Base-by-base conservation (phyloP, 2,329 filamentous ascomycete genomes). In the Arthroderma sp. region DNA sequence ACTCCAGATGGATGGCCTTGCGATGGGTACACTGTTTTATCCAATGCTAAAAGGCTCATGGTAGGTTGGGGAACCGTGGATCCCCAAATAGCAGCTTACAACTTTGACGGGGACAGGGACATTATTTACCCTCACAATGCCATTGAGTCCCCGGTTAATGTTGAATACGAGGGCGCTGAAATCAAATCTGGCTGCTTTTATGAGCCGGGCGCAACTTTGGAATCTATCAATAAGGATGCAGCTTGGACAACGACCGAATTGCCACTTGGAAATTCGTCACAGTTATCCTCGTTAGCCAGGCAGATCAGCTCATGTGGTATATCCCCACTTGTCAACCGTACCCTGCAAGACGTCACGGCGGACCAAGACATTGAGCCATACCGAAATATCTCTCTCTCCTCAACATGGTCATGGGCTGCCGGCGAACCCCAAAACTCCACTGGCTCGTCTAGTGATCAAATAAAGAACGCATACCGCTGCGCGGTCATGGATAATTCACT, bases 1-100 rank as follows among this genome's bases (percentile, higher is more conserved):
- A 80, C 77, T 0, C 55, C 65, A 1, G 68, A 78, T 58, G 79
- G 79, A 7, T 83, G 79, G 79, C 79, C 79, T 0, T 73, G 70
- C n/a, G 72, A 76, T 51, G 67, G 69, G 15, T 78, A 70, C 51
- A 59, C 80, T 31, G 74, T 78, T 50, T 67, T 80, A 38, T 63
- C 66, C 1, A 62, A 68, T 39, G 65, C 67, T n/a, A 70, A 70
- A 50, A 66, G 78, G 30, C 52, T 81, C 2, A 53, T 82, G 2
- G 57, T 74, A 6, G 68, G 70, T 33, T 78, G 74, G 55, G 77
- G 77, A 1, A 62, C 56, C 0, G 57, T 81, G 4, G 77, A 79
- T 55, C 60, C 73, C 2, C 73, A 80, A 45, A 72, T 81, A 65
- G 50, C 55, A 6, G 57, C 52, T 2, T 81, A 81, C 54, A 67